phyloP scores from a whole-genome alignment of 129 eudicot species.

The Ambrosia artemisiifolia region DNA sequence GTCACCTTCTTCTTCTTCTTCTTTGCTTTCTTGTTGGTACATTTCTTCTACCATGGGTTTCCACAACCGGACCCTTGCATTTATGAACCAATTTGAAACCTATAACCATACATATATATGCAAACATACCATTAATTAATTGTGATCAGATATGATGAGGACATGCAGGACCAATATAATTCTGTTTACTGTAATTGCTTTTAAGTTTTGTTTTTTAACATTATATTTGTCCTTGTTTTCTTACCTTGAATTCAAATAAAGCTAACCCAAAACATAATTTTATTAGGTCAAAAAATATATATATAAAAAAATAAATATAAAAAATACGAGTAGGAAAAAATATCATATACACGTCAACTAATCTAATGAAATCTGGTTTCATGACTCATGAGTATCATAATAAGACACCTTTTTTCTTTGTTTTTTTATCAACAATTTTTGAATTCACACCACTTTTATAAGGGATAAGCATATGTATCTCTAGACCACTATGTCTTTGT shows the following conservation, averaged over 20 bases:
- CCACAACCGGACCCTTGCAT: slow-evolving; percentile 98
- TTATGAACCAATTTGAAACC: slow-evolving; percentile 99
- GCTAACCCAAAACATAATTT: too few relatives aligned
- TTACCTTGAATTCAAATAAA: neutral
- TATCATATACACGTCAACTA: neutral
- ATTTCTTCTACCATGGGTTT: slow-evolving; percentile 99
- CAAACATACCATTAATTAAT: neutral
- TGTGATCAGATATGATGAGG: slow-evolving; percentile 1
- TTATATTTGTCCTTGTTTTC: slow-evolving; percentile 19
- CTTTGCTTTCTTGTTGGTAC: slow-evolving; percentile 92
- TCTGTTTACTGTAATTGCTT: slow-evolving; percentile 9
- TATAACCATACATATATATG: slow-evolving; percentile 25
- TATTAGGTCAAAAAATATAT: neutral
- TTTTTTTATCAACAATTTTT: too few relatives aligned
- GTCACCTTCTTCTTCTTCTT: slow-evolving; percentile 18
- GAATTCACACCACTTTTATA: too few relatives aligned
- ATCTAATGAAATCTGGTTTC: too few relatives aligned
- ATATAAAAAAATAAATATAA: neutral
- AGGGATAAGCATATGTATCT: too few relatives aligned
- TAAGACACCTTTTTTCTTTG: too few relatives aligned
- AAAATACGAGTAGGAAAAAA: neutral
- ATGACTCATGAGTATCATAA: too few relatives aligned
- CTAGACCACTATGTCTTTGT: too few relatives aligned
- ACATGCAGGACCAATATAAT: slow-evolving; percentile 7
- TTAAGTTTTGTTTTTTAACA: slow-evolving; percentile 20